Conservation (phyloP, 768 basidiomycete species). For the Sporobolomyces phaffii region DNA sequence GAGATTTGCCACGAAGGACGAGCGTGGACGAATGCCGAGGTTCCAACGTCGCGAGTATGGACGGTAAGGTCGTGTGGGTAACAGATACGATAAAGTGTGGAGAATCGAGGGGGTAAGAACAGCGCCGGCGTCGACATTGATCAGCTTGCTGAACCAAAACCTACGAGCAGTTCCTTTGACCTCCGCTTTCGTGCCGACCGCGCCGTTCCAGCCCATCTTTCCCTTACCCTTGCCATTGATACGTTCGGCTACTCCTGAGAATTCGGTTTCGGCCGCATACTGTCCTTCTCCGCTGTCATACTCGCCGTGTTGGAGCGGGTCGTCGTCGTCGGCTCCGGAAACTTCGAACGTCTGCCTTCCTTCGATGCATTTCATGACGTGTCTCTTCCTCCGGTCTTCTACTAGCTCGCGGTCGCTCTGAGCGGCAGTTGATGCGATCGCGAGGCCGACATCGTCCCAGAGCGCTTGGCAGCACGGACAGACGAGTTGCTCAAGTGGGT, state of each 20-base stretch:
- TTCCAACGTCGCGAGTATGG: too few relatives aligned
- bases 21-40: too few relatives aligned
- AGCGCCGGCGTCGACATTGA: too few relatives aligned
- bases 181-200: neutral
- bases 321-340: neutral
- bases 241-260: too few relatives aligned
- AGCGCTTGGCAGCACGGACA: conserved; percentile 21
- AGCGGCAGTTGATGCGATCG: neutral
- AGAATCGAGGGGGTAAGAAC: too few relatives aligned
- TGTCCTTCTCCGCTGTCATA: neutral
- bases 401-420: neutral
- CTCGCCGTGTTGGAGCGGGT: neutral
- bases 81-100: too few relatives aligned
- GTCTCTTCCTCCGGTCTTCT: neutral
- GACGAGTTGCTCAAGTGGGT: too few relatives aligned
- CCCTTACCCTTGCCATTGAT: neutral
- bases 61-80: too few relatives aligned
- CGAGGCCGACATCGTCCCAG: conserved; percentile 5
- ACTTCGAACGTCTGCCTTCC: neutral
- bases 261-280: too few relatives aligned
- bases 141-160: too few relatives aligned
- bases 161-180: neutral
- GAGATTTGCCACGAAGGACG: too few relatives aligned
- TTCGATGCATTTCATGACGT: conserved; percentile 6
- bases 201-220: neutral